Evolutionary conservation across 2,329 filamentous ascomycete species (phyloP).

Genomic region (Diaporthe capsici): DNA sequence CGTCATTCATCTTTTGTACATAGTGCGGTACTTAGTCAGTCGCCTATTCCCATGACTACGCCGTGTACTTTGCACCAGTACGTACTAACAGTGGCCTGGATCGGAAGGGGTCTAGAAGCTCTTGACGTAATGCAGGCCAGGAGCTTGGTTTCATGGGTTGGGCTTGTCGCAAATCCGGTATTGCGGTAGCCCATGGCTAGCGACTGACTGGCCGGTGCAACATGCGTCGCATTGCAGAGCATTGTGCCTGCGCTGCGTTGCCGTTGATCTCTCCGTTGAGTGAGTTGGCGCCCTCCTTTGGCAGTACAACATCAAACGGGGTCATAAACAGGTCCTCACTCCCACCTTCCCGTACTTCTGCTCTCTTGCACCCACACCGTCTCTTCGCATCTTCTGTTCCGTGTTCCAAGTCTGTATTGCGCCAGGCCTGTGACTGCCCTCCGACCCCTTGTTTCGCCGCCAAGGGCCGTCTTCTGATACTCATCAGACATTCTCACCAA

Average conservation of each 20-base stretch:
- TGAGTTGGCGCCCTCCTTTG: slow-evolving; percentile 32
- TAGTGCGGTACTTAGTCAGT: not conserved
- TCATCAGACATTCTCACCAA: not conserved
- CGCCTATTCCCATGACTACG: not conserved
- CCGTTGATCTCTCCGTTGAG: not conserved
- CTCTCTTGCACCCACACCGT: not conserved
- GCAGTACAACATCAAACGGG: slow-evolving; percentile 14
- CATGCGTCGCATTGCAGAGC: slow-evolving; percentile 9
- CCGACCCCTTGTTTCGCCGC: slow-evolving; percentile 30
- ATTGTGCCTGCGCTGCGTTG: not conserved
- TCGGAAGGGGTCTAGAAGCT: slow-evolving; percentile 13
- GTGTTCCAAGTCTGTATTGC: slow-evolving; percentile 28
- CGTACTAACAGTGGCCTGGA: slow-evolving; percentile 3
- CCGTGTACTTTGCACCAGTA: not conserved
- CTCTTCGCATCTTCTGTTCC: slow-evolving; percentile 1
- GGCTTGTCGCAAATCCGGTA: slow-evolving; percentile 37
- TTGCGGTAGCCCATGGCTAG: slow-evolving; percentile 21
- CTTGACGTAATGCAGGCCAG: slow-evolving; percentile 34
- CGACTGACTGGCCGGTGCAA: slow-evolving; percentile 16
- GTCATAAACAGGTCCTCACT: slow-evolving; percentile 24
- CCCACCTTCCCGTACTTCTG: not conserved
- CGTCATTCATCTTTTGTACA: not conserved
- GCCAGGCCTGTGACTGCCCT: slow-evolving; percentile 15
- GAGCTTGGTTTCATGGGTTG: slow-evolving; percentile 31
- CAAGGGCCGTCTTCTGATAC: slow-evolving; percentile 23